Conservation (phyloP, 1,284 basidiomycete species). For the Fomitopsis pinicola region DNA sequence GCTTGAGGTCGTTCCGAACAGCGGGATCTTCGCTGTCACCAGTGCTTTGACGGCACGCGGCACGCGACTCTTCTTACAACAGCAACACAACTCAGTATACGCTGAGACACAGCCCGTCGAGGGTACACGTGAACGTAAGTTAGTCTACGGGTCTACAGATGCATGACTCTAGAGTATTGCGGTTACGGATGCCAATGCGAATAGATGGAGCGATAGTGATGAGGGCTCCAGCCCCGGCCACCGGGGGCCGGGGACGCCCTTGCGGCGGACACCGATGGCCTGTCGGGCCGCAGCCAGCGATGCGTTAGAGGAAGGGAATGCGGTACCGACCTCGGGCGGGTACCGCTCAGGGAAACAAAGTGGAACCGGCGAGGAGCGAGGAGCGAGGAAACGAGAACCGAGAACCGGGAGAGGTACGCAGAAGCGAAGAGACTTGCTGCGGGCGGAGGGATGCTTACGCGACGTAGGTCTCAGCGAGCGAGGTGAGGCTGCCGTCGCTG, state of each 20-base stretch:
- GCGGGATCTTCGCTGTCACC: too few species aligned
- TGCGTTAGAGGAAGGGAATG: neutral
- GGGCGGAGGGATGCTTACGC: neutral
- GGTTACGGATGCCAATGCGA: too few species aligned
- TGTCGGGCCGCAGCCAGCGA: neutral
- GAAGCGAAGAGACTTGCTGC: neutral
- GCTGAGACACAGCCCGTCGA: neutral
- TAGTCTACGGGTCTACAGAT: neutral
- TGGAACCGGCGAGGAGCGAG: neutral
- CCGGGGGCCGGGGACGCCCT: neutral
- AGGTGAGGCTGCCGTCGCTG: slow-evolving; percentile 14
- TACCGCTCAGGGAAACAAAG: neutral
- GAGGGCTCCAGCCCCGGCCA: neutral
- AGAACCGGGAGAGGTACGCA: neutral
- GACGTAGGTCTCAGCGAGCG: slow-evolving; percentile 13
- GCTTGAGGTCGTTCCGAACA: too few species aligned
- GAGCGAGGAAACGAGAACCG: neutral
- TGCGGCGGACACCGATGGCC: neutral
- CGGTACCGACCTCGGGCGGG: neutral
- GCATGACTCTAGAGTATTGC: too few species aligned
- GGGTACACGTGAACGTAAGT: neutral
- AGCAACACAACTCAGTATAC: neutral
- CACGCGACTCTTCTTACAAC: neutral
- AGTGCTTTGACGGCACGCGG: too few species aligned
- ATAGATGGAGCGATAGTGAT: neutral